phyloP scores from a whole-genome alignment of 164 flowering plant species.

The Litsea cubeba region DNA sequence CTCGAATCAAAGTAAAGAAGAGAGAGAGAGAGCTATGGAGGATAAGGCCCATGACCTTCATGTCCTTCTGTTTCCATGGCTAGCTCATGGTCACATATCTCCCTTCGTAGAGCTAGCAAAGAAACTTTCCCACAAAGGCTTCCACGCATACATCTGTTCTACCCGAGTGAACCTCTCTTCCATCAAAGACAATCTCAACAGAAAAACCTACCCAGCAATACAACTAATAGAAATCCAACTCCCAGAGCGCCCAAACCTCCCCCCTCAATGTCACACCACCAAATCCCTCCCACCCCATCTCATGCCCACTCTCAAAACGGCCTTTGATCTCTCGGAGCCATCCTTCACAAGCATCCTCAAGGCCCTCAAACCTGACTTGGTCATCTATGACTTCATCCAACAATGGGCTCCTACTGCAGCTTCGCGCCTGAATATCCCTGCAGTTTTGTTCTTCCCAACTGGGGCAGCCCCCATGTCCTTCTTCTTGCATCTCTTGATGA shows the following conservation, averaged over 20 bases:
- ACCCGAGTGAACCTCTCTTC: constrained; percentile 32
- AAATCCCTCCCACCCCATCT: constrained; percentile 33
- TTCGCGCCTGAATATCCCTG: constrained; percentile 11
- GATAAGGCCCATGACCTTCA: constrained; percentile 16
- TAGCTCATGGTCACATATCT: constrained; percentile 39
- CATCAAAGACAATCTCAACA: constrained; percentile 17
- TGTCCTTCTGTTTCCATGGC: constrained; percentile 32
- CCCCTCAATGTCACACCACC: constrained; percentile 24
- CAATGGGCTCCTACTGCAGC: constrained; percentile 30
- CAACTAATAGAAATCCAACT: constrained; percentile 17
- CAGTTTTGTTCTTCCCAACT: constrained; percentile 13
- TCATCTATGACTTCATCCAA: constrained; percentile 28
- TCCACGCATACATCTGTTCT: constrained; percentile 36
- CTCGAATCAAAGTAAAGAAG: too few relatives aligned
- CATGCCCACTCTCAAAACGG: constrained; percentile 29
- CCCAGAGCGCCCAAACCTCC: constrained; percentile 26
- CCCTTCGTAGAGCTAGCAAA: constrained; percentile 42
- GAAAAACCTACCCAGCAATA: neutral
- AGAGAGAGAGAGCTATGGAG: constrained; percentile 39
- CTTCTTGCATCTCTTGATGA: neutral
- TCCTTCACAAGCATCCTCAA: constrained; percentile 23
- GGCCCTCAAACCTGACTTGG: constrained; percentile 19
- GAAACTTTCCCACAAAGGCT: constrained; percentile 21
- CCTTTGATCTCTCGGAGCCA: constrained; percentile 25
- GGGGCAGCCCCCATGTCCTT: constrained; percentile 10